Base-by-base conservation (phyloP, 1,284 basidiomycete genomes). In the Vanrija sp. region DNA sequence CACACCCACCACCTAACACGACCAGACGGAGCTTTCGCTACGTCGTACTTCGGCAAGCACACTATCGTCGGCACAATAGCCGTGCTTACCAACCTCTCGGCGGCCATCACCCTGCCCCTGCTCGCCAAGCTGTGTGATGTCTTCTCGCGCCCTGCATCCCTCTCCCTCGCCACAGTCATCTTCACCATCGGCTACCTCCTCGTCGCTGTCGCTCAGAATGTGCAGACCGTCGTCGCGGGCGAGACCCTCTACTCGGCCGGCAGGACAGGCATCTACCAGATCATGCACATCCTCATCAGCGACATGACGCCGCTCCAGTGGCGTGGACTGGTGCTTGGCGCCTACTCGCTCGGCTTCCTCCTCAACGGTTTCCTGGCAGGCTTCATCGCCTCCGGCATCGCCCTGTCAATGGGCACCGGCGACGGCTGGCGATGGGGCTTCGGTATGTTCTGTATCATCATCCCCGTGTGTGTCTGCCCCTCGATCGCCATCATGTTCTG, bases 301-400 rank as follows among this genome's bases (percentile, higher is more conserved):
- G 87, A 90, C 68, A 84, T 86, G 52, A 88, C 88, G 1, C 85
- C 84, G 2, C 81, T 88, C n/a, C 81, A 83, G 67, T 89, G 86
- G 86, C 82, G 88, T 47, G 87, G 86, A 3, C 78, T 89, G 9
- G 81, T 86, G 15, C 80, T 83, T 2, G 86, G 85, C 7, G 76
- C 88, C 12, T 81, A 86, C n/a, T 81, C 83, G 82, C 83, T 68
- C 77, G 80, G 25, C 3, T 89, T 85, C 71, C 79, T 89, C 61
- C 51, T 67, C 51, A 68, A 68, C 53, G 62, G 55, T 3, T 65
- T 65, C 39, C 45, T 65, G 42, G 57, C 59, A 2, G 74, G 69
- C 49, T 68, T 71, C n/a, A 65, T 80, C 14, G 84, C 85, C 6
- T 80, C 83, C 12, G 86, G 85, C 60, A 81, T 89, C n/a, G 56